Evolutionary conservation across 2,329 filamentous ascomycete species (phyloP).

Genomic region (Cytospora piceicola): DNA sequence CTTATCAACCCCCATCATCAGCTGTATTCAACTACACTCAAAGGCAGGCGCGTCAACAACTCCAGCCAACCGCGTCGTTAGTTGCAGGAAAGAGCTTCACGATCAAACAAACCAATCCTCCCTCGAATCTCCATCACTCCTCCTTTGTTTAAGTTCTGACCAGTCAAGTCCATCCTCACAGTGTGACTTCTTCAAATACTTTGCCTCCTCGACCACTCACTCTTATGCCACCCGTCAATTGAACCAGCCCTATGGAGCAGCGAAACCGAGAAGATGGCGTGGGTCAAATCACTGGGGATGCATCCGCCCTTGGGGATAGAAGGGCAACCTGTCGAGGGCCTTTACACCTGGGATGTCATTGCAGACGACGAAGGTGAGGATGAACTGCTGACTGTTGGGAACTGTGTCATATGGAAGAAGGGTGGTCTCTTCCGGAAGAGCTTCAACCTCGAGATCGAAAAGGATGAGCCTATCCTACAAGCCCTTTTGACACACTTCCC

Average conservation of each 20-base stretch:
- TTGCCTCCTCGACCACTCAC: not conserved
- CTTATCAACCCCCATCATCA: conserved; percentile 2
- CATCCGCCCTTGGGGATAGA: conserved; percentile 66
- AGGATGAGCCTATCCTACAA: conserved; percentile 77
- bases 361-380: conserved; percentile 62
- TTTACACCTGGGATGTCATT: conserved; percentile 75
- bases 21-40: not conserved
- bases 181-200: not conserved
- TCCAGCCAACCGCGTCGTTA: not conserved
- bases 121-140: not conserved
- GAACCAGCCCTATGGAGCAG: conserved; percentile 34
- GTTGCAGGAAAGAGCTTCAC: conserved; percentile 2
- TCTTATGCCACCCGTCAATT: conserved; percentile 1
- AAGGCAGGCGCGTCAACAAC: conserved; percentile 16
- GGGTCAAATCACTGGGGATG: conserved; percentile 86
- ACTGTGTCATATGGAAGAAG: conserved; percentile 85
- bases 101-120: not conserved
- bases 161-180: not conserved
- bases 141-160: not conserved
- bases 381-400: conserved; percentile 76
- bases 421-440: conserved; percentile 82
- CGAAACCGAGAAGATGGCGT: conserved; percentile 69
- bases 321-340: conserved; percentile 20
- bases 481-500: conserved; percentile 85
- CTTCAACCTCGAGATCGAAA: conserved; percentile 84